Base-by-base conservation (phyloP, 2,329 filamentous ascomycete species). In the Trichophyton equinum region DNA sequence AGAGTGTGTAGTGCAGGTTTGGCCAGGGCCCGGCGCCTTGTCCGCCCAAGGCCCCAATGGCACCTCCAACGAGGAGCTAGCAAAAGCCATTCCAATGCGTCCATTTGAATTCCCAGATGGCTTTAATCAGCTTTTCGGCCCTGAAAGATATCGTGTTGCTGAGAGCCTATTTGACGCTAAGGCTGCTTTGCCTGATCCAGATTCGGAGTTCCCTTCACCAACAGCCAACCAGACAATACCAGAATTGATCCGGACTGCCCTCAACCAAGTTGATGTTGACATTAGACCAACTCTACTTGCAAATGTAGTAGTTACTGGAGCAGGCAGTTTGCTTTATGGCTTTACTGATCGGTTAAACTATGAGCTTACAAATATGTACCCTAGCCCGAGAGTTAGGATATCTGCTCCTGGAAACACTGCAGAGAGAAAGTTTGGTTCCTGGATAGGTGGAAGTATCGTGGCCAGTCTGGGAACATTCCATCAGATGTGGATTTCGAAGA, bases 401-500 rank as follows among this genome's bases (percentile, higher is more conserved):
- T 88, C 94, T 67, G 90, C 94, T 0, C 87, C 91, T 0, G 89
- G 90, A 18, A 84, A 92, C 68, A 88, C 88, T 0, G 88, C 87
- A 42, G 95, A 99, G 80, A 80, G 95, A 60, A 87, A 91, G 66
- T 97, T 95, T 74, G 91, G 89, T 22, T 86, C 89, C 57, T 99
- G 94, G 92, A 91, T 99, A 67, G 94, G 95, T 55, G 94, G 94
- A 53, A 96, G 91, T 75, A 96, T 99, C 68, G 78, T 99, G 67
- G 91, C 89, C 5, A 96, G 91, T 74, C 75, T 99, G 76, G 95
- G 95, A 8, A 96, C 91, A 13, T 99, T 99, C 77, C 94, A 99
- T 77, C 94, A 99, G 79, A 92, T 99, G 88, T 99, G 94, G 94
- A 95, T 99, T 68, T 92, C 87, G 25, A 89, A 85, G 75, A 95